Percentiles rank a stretch among this genome's conserved stretches.
phyloP scores from a whole-genome alignment of 257 asterid species.

The Prunella vulgaris region DNA sequence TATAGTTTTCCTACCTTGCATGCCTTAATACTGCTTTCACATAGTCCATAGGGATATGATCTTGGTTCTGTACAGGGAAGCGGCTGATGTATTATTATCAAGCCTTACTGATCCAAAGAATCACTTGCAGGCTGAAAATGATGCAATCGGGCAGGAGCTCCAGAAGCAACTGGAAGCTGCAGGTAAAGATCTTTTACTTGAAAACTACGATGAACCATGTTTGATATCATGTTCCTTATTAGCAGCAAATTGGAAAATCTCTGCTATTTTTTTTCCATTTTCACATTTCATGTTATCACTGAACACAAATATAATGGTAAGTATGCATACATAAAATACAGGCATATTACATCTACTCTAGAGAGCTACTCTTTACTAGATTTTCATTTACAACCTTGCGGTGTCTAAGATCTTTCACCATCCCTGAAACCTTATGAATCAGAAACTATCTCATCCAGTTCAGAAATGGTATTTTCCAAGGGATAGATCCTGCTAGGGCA shows the following conservation, averaged over 20 bases:
- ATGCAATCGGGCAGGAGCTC: slow-evolving; percentile 82
- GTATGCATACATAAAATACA: not conserved
- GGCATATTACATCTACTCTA: not conserved
- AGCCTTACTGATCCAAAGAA: slow-evolving; percentile 13
- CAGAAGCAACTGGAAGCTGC: slow-evolving; percentile 92
- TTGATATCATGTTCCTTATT: not conserved
- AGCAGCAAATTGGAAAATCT: slow-evolving; percentile 9
- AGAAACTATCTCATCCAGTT: not conserved
- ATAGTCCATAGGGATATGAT: not conserved
- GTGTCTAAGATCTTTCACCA: not conserved
- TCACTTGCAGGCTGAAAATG: slow-evolving; percentile 69
- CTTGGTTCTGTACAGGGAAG: not conserved
- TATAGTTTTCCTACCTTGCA: not conserved
- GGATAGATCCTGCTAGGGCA: not conserved
- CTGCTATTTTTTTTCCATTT: not conserved
- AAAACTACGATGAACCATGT: not conserved
- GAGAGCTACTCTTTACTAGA: not conserved
- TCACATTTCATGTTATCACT: not conserved
- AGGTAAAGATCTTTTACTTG: slow-evolving; percentile 38
- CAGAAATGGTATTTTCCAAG: not conserved
- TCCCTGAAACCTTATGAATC: not conserved
- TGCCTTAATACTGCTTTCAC: slow-evolving; percentile 1
- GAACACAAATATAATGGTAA: not conserved
- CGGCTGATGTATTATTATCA: not conserved
- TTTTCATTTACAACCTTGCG: not conserved